These are phyloP conservation scores for Alternaria tenuissima DNA, from an alignment of 2,329 filamentous ascomycete genomes.

Conservation along the genomic window DNA sequence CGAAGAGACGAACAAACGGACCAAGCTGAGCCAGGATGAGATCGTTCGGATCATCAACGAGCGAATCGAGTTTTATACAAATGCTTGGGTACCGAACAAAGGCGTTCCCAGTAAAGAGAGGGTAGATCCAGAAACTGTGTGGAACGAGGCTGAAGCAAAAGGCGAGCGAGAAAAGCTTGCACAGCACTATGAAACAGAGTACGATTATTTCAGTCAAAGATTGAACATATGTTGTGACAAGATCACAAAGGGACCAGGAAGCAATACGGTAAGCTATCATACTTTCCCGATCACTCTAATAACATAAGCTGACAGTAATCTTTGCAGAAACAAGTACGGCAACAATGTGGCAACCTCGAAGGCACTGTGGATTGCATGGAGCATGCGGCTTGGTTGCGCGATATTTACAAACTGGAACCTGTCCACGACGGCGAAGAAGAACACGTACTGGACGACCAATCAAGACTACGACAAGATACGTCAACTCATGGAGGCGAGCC, in stretches of 20 bases:
- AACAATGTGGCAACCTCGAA: constrained; percentile 68
- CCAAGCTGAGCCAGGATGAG: constrained; percentile 24
- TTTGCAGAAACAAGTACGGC: constrained; percentile 57
- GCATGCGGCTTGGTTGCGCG: constrained; percentile 56
- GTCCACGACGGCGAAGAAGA: constrained; percentile 11
- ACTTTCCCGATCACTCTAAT: neutral
- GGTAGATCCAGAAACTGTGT: constrained; percentile 24
- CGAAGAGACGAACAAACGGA: neutral
- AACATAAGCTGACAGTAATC: neutral
- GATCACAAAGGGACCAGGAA: constrained; percentile 56
- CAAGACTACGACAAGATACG: neutral
- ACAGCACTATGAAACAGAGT: constrained; percentile 19
- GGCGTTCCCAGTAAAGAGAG: constrained; percentile 12
- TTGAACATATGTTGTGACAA: constrained; percentile 31
- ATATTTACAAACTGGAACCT: constrained; percentile 27
- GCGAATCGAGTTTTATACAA: constrained; percentile 27
- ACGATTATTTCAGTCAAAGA: constrained; percentile 23
- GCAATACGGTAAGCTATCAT: constrained; percentile 45
- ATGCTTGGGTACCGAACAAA: constrained; percentile 32
- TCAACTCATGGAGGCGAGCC: neutral
- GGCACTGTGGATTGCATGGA: constrained; percentile 69
- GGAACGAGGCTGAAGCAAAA: constrained; percentile 31
- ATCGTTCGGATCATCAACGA: constrained; percentile 40
- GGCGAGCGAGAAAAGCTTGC: constrained; percentile 22
- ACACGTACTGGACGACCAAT: neutral